phyloP scores from a whole-genome alignment of 2,329 filamentous ascomycete species.

The Fusarium nisikadoi region DNA sequence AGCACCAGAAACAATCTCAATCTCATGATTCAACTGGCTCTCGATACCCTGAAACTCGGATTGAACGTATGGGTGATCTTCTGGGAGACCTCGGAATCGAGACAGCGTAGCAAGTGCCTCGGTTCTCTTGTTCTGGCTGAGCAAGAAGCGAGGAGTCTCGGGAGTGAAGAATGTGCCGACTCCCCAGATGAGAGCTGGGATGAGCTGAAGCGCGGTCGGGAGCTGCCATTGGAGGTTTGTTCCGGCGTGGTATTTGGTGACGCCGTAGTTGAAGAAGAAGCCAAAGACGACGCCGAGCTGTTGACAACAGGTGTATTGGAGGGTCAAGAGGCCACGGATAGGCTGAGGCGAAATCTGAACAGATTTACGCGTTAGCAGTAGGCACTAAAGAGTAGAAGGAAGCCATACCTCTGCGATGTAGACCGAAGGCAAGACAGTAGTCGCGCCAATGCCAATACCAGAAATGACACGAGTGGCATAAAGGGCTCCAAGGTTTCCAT shows the following conservation, averaged over 20 bases:
- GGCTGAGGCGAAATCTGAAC: slow-evolving; percentile 40
- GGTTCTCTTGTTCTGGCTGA: slow-evolving; percentile 32
- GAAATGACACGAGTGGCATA: slow-evolving; percentile 43
- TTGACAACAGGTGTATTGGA: slow-evolving; percentile 50
- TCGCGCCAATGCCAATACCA: slow-evolving; percentile 43
- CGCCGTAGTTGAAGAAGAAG: slow-evolving; percentile 51
- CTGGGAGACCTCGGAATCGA: slow-evolving; percentile 40
- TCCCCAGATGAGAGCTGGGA: slow-evolving; percentile 43
- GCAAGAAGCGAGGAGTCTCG: slow-evolving; percentile 42
- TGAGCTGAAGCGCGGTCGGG: slow-evolving; percentile 41
- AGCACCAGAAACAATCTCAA: slow-evolving; percentile 48
- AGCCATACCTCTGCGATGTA: slow-evolving; percentile 43
- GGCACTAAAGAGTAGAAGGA: fast-evolving
- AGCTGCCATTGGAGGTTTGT: slow-evolving; percentile 44
- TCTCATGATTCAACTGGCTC: slow-evolving; percentile 47
- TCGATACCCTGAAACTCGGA: slow-evolving; percentile 47
- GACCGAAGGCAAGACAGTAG: slow-evolving; percentile 44
- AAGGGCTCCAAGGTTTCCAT: slow-evolving; percentile 40
- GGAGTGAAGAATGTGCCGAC: slow-evolving; percentile 42
- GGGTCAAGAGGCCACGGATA: slow-evolving; percentile 47
- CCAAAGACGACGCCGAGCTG: slow-evolving; percentile 49
- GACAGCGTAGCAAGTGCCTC: slow-evolving; percentile 36
- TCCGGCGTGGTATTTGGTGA: slow-evolving; percentile 44
- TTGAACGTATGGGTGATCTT: slow-evolving; percentile 44
- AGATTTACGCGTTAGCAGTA: fast-evolving